These are phyloP conservation scores for Rosa multiflora DNA, from an alignment of 306 rosid species.

Conservation along the genomic window DNA sequence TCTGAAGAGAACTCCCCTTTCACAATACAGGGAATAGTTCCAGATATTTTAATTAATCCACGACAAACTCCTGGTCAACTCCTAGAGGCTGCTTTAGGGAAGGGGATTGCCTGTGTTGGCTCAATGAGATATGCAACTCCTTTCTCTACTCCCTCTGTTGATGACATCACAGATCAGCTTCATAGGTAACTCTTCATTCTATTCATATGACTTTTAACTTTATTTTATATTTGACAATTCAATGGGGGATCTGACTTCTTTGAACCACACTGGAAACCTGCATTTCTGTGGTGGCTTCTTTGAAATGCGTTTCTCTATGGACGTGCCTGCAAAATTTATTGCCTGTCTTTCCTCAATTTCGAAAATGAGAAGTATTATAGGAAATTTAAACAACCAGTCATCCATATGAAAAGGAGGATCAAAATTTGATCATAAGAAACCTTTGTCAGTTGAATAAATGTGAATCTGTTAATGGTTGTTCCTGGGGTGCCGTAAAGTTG, in stretches of 20 bases:
- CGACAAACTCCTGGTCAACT: slow-evolving; percentile 99
- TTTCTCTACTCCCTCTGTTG: slow-evolving; percentile 74
- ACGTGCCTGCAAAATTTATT: no score
- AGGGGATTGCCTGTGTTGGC: slow-evolving; percentile 83
- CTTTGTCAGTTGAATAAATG: no score
- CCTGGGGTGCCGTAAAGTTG: background rate
- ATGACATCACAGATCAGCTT: slow-evolving; percentile 79
- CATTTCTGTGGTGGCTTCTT: background rate
- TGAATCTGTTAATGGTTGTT: background rate
- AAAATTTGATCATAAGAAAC: no score
- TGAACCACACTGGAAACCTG: background rate
- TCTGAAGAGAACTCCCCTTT: slow-evolving; percentile 89
- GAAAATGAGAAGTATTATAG: no score
- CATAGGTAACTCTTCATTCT: slow-evolving; percentile 53
- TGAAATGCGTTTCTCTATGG: no score
- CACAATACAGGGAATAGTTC: slow-evolving; percentile 86
- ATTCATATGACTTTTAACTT: background rate
- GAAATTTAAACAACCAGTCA: no score
- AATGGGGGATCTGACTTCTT: background rate
- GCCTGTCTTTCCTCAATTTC: no score
- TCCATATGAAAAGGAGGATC: no score
- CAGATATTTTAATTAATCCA: slow-evolving; percentile 91
- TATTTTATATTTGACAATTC: background rate
- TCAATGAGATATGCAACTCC: slow-evolving; percentile 71
- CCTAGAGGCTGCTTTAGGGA: slow-evolving; percentile 90